Percentiles rank a stretch among this genome's conserved stretches.
phyloP scores from a whole-genome alignment of 1,139 yeast genomes.

The Martiniozyma asiatica region DNA sequence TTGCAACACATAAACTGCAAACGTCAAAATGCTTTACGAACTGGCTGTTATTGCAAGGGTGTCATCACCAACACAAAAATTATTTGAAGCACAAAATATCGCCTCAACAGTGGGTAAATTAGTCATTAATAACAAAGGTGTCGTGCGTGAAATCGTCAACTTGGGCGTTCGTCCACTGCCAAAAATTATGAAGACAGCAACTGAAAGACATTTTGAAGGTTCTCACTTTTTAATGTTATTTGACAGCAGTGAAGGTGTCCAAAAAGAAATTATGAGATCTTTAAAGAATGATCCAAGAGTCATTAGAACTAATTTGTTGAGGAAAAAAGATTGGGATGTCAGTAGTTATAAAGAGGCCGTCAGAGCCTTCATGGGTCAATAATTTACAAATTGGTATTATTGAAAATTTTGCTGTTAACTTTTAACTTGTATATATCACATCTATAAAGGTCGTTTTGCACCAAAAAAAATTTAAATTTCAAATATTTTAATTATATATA shows the following conservation, averaged over 20 bases:
- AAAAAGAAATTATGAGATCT: constrained; percentile 71
- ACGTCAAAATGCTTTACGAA: constrained; percentile 65
- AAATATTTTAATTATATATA: too few relatives aligned
- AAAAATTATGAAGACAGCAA: constrained; percentile 69
- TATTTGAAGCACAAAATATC: constrained; percentile 49
- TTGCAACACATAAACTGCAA: too few relatives aligned
- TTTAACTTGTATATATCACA: too few relatives aligned
- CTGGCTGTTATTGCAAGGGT: constrained; percentile 82
- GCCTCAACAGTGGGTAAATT: constrained; percentile 61
- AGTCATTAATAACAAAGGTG: constrained; percentile 82
- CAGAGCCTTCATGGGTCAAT: constrained; percentile 8
- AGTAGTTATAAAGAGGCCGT: constrained; percentile 35
- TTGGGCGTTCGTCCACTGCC: constrained; percentile 75
- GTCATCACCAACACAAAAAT: constrained; percentile 40
- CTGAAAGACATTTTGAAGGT: constrained; percentile 85
- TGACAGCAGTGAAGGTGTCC: constrained; percentile 78
- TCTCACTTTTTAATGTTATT: constrained; percentile 78
- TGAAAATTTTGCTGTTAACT: too few relatives aligned
- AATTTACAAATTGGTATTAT: too few relatives aligned
- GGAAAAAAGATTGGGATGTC: constrained; percentile 45
- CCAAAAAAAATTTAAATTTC: too few relatives aligned
- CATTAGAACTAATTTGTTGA: constrained; percentile 63
- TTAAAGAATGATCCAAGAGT: constrained; percentile 83
- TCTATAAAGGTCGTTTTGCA: too few relatives aligned
- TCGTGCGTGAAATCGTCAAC: constrained; percentile 69